These are phyloP conservation scores for Camelina hispida DNA, from an alignment of 345 rosid species.

Conservation along the genomic window DNA sequence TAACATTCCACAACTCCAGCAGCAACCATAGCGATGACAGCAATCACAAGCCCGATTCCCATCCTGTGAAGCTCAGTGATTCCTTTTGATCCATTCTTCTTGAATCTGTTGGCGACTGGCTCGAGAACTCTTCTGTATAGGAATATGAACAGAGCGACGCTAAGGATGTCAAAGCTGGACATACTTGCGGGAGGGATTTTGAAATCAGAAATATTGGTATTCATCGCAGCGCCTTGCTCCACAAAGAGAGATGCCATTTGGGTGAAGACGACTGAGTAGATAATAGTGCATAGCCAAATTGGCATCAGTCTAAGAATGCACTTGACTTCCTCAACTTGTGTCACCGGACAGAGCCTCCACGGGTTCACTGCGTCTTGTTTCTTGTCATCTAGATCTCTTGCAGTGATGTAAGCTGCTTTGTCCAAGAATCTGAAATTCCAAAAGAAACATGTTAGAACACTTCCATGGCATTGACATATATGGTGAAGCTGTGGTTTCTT, in stretches of 20 bases:
- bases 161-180: conserved; percentile 96
- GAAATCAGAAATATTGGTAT: conserved; percentile 70
- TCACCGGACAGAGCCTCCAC: conserved; percentile 85
- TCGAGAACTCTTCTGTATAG: conserved; percentile 79
- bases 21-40: conserved; percentile 82
- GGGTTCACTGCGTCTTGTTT: conserved; percentile 56
- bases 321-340: conserved; percentile 99
- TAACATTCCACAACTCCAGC: conserved; percentile 90
- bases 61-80: conserved; percentile 93
- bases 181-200: conserved; percentile 91
- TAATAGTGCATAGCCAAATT: conserved; percentile 96
- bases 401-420: conserved; percentile 77
- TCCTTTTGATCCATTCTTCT: conserved; percentile 58
- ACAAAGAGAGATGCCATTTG: conserved; percentile 99
- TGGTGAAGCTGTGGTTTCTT: not conserved
- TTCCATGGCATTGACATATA: not conserved
- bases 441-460: conserved; percentile 23
- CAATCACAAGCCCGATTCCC: conserved; percentile 95
- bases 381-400: conserved; percentile 69
- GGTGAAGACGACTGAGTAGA: conserved; percentile 95
- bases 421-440: conserved; percentile 74
- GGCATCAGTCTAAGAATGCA: conserved; percentile 91
- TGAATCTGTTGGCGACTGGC: conserved; percentile 63
- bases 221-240: conserved; percentile 99
- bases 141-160: conserved; percentile 91